These are phyloP conservation scores for Claviceps fusiformis DNA, from an alignment of 2,329 filamentous ascomycete genomes.

Conservation along the genomic window DNA sequence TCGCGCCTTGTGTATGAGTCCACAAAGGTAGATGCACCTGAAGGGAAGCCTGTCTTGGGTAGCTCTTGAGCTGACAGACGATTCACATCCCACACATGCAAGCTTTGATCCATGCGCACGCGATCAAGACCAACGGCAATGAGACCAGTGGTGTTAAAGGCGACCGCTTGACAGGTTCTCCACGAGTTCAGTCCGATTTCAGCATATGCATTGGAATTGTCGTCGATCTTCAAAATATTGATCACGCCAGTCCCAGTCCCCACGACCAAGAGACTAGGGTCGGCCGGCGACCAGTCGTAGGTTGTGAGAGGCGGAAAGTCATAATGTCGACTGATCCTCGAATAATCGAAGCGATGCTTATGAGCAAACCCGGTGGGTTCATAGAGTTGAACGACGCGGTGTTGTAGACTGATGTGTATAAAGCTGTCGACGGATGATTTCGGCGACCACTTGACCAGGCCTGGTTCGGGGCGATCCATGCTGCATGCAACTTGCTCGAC, in stretches of 20 bases:
- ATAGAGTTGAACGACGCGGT: constrained; percentile 49
- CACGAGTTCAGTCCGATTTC: constrained; percentile 62
- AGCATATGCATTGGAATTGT: constrained; percentile 49
- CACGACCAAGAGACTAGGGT: constrained; percentile 56
- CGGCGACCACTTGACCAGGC: constrained; percentile 54
- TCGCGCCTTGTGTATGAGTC: constrained; percentile 47
- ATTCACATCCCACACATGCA: constrained; percentile 72
- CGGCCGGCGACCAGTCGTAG: constrained; percentile 52
- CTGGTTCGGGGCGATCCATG: constrained; percentile 48
- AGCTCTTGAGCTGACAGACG: constrained; percentile 39
- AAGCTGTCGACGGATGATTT: constrained; percentile 45
- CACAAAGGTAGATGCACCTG: constrained; percentile 33
- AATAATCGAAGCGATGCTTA: constrained; percentile 42
- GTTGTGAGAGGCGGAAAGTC: constrained; percentile 51
- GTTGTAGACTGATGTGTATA: constrained; percentile 51
- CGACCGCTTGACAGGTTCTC: constrained; percentile 67
- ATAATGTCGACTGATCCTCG: constrained; percentile 43
- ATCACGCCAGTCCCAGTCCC: constrained; percentile 65
- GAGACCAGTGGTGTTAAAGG: constrained; percentile 59
- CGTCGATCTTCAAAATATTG: constrained; percentile 59
- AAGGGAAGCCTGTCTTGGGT: constrained; percentile 34
- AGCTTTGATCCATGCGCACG: constrained; percentile 66
- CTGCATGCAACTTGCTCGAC: background rate
- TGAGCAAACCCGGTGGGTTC: constrained; percentile 47
- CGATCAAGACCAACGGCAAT: constrained; percentile 69